Evolutionary conservation across 2,329 filamentous ascomycete species (phyloP), one percentile per base, ranked within the genome.

Genomic region (Rosellinia necatrix): DNA sequence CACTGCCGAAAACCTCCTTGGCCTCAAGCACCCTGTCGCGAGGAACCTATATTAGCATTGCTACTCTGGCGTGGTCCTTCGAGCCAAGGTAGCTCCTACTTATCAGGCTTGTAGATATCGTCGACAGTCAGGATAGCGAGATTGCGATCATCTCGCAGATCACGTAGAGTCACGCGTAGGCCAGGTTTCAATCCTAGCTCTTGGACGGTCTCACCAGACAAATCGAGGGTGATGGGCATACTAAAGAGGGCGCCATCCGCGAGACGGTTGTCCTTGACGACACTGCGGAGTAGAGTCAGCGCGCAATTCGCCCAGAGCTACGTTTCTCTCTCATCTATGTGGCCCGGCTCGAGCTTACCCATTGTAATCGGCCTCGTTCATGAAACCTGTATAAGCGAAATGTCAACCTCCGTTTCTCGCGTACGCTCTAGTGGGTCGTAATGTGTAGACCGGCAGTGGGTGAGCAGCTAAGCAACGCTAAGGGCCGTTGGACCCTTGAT

Each of bases 331-430:
- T 34, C 7, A 5, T 44, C 24, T 37, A 19, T 22, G 21, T 40
- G 27, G 46, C 29, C 35, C 2, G 25, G 19, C 25, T 25, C 22
- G 34, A 43, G 25, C 59, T 62, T 84, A 93, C 91, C 90, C 87
- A 76, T 96, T 89, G 82, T 96, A 99, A 77, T 99, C 94, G 78
- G 91, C 89, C 82, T 99, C 87, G 75, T 85, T 96, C 89, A 99
- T 89, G 81, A 99, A 99, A 70, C 92, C 91, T 96, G 69, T 50
- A 66, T 40, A 59, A 47, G n/a, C 56, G 25, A 49, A 51, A 51
- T 56, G 64, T 73, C 44, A 75, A 68, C 58, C 4, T 58, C 62
- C 56, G 54, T 56, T 49, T 58, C 47, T 37, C 10, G 12, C 13
- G 2, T n/a, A 7, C 35, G 15, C 15, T 35, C 8, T 6, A 13